Evolutionary conservation across 805 yeast genomes (phyloP), one percentile per base, ranked within the genome.

Genomic region (Yueomyces sinensis): DNA sequence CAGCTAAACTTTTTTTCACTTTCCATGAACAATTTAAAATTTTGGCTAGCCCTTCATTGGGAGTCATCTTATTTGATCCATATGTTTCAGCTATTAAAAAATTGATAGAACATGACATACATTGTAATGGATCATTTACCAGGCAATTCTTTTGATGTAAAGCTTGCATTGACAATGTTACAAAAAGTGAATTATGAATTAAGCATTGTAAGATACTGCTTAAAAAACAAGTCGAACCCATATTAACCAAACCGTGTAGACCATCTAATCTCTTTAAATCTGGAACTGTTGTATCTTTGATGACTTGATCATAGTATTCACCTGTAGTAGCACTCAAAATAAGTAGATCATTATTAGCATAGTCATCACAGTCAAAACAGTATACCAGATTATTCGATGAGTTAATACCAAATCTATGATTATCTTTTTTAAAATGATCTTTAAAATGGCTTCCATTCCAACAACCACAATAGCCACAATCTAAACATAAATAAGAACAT

Each of bases 221-320:
- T 83, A 91, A 89, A 61, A 84, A 91, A 61, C 99, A 91, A 0
- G 98, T 91, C 0, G 98, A 82, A 0, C 99, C 99, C 76, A 89
- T 74, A 54, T 89, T 89, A 34, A 84, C 76, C 45, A 91, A 72
- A 3, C 98, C 98, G 34, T 81, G 70, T 16, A 91, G 61, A 0
- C 96, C 97, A n/a, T 76, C 69, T 5, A 73, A 64, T 1, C 87
- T 79, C 34, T 68, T 68, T 45, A 50, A 25, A 18, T 47, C 35
- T 14, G 62, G 47, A 20, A 49, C 30, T 16, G 39, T 24, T 15
- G 55, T 43, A 34, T 48, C 43, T 15, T 35, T 33, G 13, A 45
- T 37, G 9, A 44, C 37, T 15, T 41, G 42, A 27, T 52, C 45
- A 57, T 58, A 53, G 36, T 47, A 35, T 32, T 53, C 49, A n/a